Percentiles rank a stretch among this genome's conserved stretches.
Evolutionary conservation across 2,329 filamentous ascomycete species (phyloP).

Genomic region (Sporothrix variecibatus): DNA sequence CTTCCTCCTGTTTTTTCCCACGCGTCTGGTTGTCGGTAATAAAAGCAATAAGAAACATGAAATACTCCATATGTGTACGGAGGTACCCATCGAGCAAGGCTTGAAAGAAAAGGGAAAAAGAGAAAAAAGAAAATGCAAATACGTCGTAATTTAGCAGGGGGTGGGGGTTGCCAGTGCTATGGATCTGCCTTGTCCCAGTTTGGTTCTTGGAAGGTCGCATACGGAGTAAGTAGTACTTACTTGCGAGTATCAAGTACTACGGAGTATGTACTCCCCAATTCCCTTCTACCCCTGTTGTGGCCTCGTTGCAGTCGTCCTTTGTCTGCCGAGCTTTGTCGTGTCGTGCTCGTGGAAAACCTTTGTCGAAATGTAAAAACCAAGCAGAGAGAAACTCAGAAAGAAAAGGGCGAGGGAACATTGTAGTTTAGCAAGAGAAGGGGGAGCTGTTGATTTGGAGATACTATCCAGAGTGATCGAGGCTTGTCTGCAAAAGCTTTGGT

Average conservation of each 20-base stretch:
- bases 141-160: constrained; percentile 15
- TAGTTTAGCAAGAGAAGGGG: neutral
- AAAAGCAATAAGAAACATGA: constrained; percentile 14
- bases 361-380: neutral
- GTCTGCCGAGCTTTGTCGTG: constrained; percentile 6
- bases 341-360: constrained; percentile 13
- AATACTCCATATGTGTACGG: constrained; percentile 15
- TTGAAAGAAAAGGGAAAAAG: constrained; percentile 17
- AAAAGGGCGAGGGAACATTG: neutral
- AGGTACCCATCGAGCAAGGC: constrained; percentile 4
- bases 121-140: constrained; percentile 9
- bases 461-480: neutral
- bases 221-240: neutral
- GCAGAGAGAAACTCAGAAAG: neutral
- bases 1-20: constrained; percentile 6
- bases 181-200: constrained; percentile 26
- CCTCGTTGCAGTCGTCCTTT: constrained; percentile 8
- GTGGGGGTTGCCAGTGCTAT: constrained; percentile 21
- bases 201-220: constrained; percentile 6
- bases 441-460: neutral
- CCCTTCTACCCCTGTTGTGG: constrained; percentile 3
- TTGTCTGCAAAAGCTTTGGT: neutral
- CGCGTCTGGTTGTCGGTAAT: constrained; percentile 14
- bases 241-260: neutral
- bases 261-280: constrained; percentile 1